A percentile compares a stretch with the other conserved stretches of the same genome.
Conservation (phyloP, 2,329 filamentous ascomycete genomes). For the Aspergillus spinulosporus region DNA sequence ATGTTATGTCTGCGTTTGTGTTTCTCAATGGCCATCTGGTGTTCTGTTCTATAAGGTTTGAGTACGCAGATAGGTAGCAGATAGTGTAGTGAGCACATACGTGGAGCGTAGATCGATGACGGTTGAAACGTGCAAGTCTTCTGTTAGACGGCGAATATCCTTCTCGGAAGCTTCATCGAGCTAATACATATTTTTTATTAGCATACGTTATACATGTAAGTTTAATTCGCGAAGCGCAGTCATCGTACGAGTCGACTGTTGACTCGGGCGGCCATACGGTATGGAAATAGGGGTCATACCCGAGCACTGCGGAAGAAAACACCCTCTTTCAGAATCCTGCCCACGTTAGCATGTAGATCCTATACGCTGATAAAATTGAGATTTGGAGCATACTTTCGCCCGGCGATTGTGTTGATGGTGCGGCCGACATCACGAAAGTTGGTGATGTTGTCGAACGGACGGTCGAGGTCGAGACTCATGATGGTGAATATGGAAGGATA, state of each 20-base stretch:
- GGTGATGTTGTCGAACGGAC: conserved; percentile 59
- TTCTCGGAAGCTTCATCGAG: conserved; percentile 68
- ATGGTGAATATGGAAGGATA: background rate
- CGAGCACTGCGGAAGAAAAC: conserved; percentile 69
- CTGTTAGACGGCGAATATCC: conserved; percentile 62
- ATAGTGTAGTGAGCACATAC: conserved; percentile 44
- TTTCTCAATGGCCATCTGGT: conserved; percentile 66
- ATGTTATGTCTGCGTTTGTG: conserved; percentile 30
- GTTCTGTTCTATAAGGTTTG: conserved; percentile 62
- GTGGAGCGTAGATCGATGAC: conserved; percentile 79
- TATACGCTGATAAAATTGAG: background rate
- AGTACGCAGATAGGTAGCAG: background rate
- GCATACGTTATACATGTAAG: background rate
- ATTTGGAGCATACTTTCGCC: conserved; percentile 51
- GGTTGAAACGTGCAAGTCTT: conserved; percentile 65
- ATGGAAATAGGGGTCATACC: conserved; percentile 38
- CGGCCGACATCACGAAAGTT: conserved; percentile 78
- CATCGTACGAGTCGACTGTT: background rate
- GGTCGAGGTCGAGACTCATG: conserved; percentile 31
- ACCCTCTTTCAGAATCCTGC: conserved; percentile 58
- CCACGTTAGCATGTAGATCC: conserved; percentile 7
- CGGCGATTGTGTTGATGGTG: conserved; percentile 62
- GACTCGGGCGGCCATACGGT: background rate
- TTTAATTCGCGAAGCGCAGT: background rate
- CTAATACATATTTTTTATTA: conserved; percentile 16